Percentiles rank a stretch among this genome's conserved stretches.
phyloP scores from a whole-genome alignment of 768 basidiomycete species.

The Stropharia rugosoannulata region DNA sequence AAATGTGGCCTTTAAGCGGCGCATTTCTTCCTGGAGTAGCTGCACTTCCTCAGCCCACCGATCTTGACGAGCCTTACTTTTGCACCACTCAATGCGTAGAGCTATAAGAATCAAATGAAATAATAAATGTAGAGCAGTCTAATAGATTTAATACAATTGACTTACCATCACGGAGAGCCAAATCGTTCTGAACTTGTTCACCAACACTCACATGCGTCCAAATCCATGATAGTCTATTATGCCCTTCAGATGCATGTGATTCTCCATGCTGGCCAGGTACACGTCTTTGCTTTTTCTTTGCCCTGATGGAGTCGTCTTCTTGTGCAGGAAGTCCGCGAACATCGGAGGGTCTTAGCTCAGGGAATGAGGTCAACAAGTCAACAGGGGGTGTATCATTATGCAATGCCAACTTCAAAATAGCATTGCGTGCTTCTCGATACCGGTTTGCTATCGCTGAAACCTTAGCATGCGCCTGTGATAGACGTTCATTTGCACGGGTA shows the following conservation, averaged over 20 bases:
- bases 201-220: slow-evolving; percentile 16
- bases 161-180: not conserved
- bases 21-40: slow-evolving; percentile 34
- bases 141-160: not conserved
- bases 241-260: slow-evolving; percentile 12
- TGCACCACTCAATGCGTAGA: slow-evolving; percentile 30
- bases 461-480: slow-evolving; percentile 13
- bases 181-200: slow-evolving; percentile 4
- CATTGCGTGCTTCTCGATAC: slow-evolving; percentile 12
- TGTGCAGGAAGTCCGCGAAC: slow-evolving; percentile 13
- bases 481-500: slow-evolving; percentile 16
- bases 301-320: slow-evolving; percentile 2
- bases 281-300: not conserved
- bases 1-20: slow-evolving; percentile 18
- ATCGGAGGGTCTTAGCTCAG: slow-evolving; percentile 16
- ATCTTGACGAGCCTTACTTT: slow-evolving; percentile 24
- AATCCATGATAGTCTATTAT: slow-evolving; percentile 21
- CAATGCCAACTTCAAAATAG: slow-evolving; percentile 3
- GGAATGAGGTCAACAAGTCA: slow-evolving; percentile 2
- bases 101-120: slow-evolving; percentile 7
- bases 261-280: not conserved
- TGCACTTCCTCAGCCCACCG: slow-evolving; percentile 34
- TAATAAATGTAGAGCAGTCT: too few species aligned
- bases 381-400: not conserved
- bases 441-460: slow-evolving; percentile 11